Conservation (phyloP, 106 monocot species). For the Dendrobium nobile region DNA sequence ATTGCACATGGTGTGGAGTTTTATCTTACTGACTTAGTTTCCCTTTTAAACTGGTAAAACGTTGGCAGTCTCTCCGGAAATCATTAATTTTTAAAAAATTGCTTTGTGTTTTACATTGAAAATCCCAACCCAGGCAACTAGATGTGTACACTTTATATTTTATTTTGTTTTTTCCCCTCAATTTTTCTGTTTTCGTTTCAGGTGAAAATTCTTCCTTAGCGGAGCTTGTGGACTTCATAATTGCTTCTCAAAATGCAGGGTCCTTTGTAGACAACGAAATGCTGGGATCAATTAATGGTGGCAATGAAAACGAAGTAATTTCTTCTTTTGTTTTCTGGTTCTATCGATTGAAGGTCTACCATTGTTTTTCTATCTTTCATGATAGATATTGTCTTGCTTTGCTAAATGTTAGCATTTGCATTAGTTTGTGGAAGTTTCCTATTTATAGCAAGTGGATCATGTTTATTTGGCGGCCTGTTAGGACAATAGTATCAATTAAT, state of each 20-base stretch:
- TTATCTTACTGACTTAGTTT: not conserved
- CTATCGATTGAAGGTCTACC: not conserved
- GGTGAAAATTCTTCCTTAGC: slow-evolving; percentile 35
- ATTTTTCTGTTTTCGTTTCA: slow-evolving; percentile 17
- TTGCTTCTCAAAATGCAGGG: slow-evolving; percentile 29
- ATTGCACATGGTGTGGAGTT: too few relatives aligned
- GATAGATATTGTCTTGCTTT: not conserved
- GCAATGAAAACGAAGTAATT: slow-evolving; percentile 26
- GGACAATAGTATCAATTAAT: not conserved
- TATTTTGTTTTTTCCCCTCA: not conserved
- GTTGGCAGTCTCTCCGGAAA: not conserved
- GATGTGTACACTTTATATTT: not conserved
- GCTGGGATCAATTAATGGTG: slow-evolving; percentile 7
- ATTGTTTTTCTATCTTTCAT: not conserved
- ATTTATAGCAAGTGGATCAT: not conserved
- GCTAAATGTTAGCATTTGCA: not conserved
- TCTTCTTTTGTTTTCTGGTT: not conserved
- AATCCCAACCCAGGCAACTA: not conserved
- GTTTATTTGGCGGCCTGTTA: not conserved
- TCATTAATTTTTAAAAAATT: not conserved
- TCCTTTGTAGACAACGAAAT: slow-evolving; percentile 15
- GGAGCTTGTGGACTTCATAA: slow-evolving; percentile 55
- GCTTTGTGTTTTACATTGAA: not conserved
- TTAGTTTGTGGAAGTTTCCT: not conserved
- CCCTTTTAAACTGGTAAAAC: not conserved